Conservation (phyloP, 768 basidiomycete genomes). For the Lentinula raphanica region DNA sequence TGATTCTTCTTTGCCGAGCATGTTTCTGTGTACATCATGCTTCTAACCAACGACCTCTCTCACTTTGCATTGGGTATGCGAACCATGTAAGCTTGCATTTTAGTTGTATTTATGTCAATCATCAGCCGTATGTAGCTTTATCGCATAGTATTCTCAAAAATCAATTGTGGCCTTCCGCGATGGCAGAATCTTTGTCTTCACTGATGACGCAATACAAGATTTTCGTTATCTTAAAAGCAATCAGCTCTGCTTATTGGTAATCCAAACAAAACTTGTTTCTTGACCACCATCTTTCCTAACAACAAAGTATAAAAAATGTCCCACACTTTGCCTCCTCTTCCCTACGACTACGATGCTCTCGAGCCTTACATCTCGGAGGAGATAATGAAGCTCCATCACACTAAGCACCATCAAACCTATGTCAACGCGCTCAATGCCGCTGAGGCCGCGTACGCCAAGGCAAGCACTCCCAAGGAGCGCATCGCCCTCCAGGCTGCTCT, state of each 20-base stretch:
- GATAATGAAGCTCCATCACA: constrained; percentile 95
- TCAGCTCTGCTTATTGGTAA: constrained; percentile 1
- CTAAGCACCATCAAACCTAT: constrained; percentile 93
- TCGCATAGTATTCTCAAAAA: not conserved
- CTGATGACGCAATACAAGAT: not conserved
- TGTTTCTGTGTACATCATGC: not conserved
- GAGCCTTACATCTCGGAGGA: constrained; percentile 89
- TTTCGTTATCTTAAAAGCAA: not conserved
- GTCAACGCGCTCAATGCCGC: constrained; percentile 90
- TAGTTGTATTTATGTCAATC: not conserved
- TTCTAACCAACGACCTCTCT: not conserved
- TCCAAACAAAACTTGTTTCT: not conserved
- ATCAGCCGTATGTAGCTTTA: not conserved
- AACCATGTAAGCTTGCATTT: not conserved
- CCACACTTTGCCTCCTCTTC: constrained; percentile 65
- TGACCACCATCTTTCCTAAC: constrained; percentile 1
- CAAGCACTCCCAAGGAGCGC: constrained; percentile 66
- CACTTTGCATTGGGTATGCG: not conserved
- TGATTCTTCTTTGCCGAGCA: not conserved
- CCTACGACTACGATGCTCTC: constrained; percentile 82
- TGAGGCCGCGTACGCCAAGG: constrained; percentile 67
- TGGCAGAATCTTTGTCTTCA: not conserved
- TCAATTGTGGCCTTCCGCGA: not conserved
- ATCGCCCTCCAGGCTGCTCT: constrained; percentile 87
- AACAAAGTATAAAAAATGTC: too few species aligned